phyloP scores from a whole-genome alignment of 116 monocot species.

The Trichopus zeylanicus region DNA sequence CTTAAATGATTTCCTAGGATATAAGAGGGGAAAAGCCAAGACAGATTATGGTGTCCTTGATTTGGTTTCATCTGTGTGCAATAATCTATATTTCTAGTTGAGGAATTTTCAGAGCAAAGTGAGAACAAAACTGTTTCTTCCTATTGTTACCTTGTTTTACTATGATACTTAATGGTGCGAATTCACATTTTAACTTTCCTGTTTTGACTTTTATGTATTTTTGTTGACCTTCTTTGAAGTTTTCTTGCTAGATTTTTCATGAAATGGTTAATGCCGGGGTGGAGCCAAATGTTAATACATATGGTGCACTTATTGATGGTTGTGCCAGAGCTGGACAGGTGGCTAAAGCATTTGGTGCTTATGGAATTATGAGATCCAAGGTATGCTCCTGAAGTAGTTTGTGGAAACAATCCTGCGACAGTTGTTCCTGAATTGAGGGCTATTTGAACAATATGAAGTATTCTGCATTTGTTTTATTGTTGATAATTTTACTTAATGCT shows the following conservation, averaged over 20 bases:
- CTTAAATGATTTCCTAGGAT: too few species aligned
- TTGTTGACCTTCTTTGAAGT: not conserved
- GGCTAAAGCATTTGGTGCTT: constrained; percentile 97
- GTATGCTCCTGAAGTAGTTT: constrained; percentile 20
- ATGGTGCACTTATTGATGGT: constrained; percentile 91
- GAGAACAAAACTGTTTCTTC: not conserved
- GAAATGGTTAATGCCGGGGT: constrained; percentile 94
- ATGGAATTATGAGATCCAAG: constrained; percentile 98
- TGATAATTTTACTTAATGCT: not conserved
- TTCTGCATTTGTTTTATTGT: not conserved
- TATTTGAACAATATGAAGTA: not conserved
- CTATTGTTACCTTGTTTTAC: not conserved
- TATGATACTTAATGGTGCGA: not conserved
- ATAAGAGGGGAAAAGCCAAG: too few species aligned
- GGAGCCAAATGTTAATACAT: constrained; percentile 84
- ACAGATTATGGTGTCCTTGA: too few species aligned
- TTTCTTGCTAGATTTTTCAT: constrained; percentile 66
- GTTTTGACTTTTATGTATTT: not conserved
- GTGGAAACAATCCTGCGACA: not conserved
- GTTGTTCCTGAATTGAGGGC: not conserved
- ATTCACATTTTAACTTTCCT: not conserved
- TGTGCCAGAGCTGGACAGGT: constrained; percentile 93
- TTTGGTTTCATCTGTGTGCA: too few species aligned
- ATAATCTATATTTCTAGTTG: too few species aligned
- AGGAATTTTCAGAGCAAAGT: not conserved